Conservation (phyloP, 192 early-diverging fungal species). For the Dispira parvispora region DNA sequence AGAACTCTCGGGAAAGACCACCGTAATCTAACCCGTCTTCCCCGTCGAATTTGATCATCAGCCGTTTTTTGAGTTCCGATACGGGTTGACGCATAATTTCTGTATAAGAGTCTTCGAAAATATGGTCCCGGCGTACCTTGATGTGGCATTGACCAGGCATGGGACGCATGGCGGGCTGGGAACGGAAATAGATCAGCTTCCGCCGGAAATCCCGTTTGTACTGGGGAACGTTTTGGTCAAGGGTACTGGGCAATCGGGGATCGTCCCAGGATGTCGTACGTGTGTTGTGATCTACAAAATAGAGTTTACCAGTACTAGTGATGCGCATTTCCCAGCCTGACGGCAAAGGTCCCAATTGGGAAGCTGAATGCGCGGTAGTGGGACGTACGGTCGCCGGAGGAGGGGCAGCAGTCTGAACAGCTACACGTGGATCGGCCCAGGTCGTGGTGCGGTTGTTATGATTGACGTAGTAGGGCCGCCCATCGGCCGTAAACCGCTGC, state of each 20-base stretch:
- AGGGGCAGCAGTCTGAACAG: neutral
- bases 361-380: neutral
- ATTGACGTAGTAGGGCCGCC: slow-evolving; percentile 27
- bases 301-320: slow-evolving; percentile 37
- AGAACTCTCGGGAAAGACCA: slow-evolving; percentile 14
- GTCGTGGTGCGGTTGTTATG: slow-evolving; percentile 49
- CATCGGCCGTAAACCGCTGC: slow-evolving; percentile 17
- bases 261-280: slow-evolving; percentile 28
- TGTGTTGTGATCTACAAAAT: slow-evolving; percentile 30
- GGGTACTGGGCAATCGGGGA: slow-evolving; percentile 17
- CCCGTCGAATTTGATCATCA: slow-evolving; percentile 12
- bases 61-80: slow-evolving; percentile 11
- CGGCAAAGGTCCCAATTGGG: slow-evolving; percentile 10
- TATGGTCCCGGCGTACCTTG: slow-evolving; percentile 11
- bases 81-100: slow-evolving; percentile 12
- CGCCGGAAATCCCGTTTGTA: slow-evolving; percentile 73
- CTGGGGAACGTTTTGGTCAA: slow-evolving; percentile 58
- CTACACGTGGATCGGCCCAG: slow-evolving; percentile 73
- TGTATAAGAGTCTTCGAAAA: slow-evolving; percentile 13
- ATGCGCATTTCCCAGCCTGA: slow-evolving; percentile 48
- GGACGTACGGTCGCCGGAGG: neutral
- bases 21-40: slow-evolving; percentile 15
- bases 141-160: slow-evolving; percentile 5
- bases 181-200: slow-evolving; percentile 9
- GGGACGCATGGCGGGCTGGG: slow-evolving; percentile 13